Percentiles rank a stretch among this genome's conserved stretches.
Evolutionary conservation across 441 rosid species (phyloP).

Genomic region (Gossypium gossypioides): DNA sequence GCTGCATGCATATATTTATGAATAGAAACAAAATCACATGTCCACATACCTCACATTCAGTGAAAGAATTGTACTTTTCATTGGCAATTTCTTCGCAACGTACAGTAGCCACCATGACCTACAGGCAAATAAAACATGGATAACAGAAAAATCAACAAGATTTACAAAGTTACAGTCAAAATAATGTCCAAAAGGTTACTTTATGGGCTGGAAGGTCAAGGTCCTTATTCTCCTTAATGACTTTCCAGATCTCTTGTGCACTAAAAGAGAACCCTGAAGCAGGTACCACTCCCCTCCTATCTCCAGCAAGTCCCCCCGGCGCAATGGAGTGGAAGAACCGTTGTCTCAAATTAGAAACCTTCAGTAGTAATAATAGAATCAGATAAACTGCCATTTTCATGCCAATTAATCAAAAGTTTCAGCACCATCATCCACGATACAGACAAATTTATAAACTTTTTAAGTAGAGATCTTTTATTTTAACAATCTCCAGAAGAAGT

Average conservation of each 20-base stretch:
- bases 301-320: constrained; percentile 99
- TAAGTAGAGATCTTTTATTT: not conserved
- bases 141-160: constrained; percentile 5
- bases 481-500: not conserved
- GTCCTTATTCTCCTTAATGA: constrained; percentile 95
- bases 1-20: not conserved
- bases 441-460: not conserved
- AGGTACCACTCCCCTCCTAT: constrained; percentile 94
- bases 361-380: constrained; percentile 15
- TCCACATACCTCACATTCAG: constrained; percentile 51
- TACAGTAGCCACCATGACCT: constrained; percentile 99
- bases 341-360: constrained; percentile 85
- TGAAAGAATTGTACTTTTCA: constrained; percentile 55
- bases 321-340: constrained; percentile 84
- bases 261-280: constrained; percentile 97
- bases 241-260: constrained; percentile 88
- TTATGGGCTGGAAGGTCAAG: constrained; percentile 99
- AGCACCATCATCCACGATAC: not conserved
- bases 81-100: constrained; percentile 97
- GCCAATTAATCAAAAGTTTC: not conserved
- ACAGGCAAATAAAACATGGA: constrained; percentile 12
- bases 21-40: not conserved
- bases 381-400: constrained; percentile 5
- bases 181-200: constrained; percentile 34
- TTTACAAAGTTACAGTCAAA: not conserved